phyloP scores from a whole-genome alignment of 192 early-diverging fungal species.

The Chytriomyces hyalinus region DNA sequence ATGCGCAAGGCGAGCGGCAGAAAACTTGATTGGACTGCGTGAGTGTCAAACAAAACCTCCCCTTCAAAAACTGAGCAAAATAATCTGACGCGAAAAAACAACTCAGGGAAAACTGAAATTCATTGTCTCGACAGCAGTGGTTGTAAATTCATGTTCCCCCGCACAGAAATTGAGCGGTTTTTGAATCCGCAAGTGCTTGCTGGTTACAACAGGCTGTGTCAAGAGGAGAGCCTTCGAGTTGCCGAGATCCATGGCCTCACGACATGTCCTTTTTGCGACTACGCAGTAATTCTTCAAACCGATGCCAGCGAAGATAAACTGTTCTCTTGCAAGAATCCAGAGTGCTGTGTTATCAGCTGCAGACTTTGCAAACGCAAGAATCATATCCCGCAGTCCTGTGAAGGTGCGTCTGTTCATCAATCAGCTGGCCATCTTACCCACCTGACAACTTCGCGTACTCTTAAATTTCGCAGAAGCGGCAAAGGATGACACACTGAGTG shows the following conservation, averaged over 20 bases:
- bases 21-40: slow-evolving; percentile 53
- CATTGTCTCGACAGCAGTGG: slow-evolving; percentile 54
- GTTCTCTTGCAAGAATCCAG: slow-evolving; percentile 54
- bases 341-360: slow-evolving; percentile 56
- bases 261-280: slow-evolving; percentile 50
- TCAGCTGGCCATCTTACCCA: neutral
- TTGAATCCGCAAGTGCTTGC: slow-evolving; percentile 42
- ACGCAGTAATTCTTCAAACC: slow-evolving; percentile 22
- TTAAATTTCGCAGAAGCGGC: slow-evolving; percentile 25
- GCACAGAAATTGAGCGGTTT: slow-evolving; percentile 49
- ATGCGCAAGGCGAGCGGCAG: slow-evolving; percentile 57
- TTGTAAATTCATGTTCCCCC: slow-evolving; percentile 49
- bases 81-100: no score
- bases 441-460: slow-evolving; percentile 4
- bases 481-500: slow-evolving; percentile 52
- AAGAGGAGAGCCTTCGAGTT: slow-evolving; percentile 38
- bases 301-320: slow-evolving; percentile 43
- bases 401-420: slow-evolving; percentile 38
- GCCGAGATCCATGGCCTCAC: slow-evolving; percentile 21
- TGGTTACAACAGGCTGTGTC: slow-evolving; percentile 48
- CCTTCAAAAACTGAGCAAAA: neutral
- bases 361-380: slow-evolving; percentile 53
- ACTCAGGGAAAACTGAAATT: slow-evolving; percentile 43
- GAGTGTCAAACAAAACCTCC: neutral
- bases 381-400: slow-evolving; percentile 61